These are phyloP conservation scores for Cladosporium sp. DNA, from an alignment of 2,329 filamentous ascomycete genomes.

Conservation along the genomic window DNA sequence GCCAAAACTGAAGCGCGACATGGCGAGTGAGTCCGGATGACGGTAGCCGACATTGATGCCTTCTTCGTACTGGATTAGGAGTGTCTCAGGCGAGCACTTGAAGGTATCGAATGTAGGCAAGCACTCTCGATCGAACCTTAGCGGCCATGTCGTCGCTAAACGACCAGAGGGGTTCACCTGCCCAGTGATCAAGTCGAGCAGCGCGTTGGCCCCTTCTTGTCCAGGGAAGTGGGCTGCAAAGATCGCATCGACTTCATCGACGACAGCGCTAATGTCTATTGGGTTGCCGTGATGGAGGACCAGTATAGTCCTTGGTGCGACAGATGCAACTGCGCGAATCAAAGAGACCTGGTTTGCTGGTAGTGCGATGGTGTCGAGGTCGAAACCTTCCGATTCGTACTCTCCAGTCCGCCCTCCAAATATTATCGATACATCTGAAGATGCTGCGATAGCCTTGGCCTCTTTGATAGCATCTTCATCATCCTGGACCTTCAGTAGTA, in stretches of 20 bases:
- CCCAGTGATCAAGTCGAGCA: constrained; percentile 73
- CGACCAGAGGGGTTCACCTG: constrained; percentile 63
- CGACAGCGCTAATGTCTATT: constrained; percentile 65
- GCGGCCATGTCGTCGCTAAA: constrained; percentile 50
- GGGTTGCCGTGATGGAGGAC: constrained; percentile 76
- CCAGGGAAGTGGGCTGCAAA: constrained; percentile 49
- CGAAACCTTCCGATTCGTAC: constrained; percentile 70
- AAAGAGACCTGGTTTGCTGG: constrained; percentile 60
- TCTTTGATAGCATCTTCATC: constrained; percentile 60
- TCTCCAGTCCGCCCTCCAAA: constrained; percentile 73
- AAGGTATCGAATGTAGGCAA: constrained; percentile 42
- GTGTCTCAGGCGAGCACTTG: constrained; percentile 54
- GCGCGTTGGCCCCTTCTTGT: constrained; percentile 50
- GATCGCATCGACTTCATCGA: constrained; percentile 57
- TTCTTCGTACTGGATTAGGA: constrained; percentile 54
- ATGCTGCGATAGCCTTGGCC: constrained; percentile 63
- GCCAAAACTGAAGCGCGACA: constrained; percentile 64
- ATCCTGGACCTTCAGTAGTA: constrained; percentile 50
- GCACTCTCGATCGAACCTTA: background rate
- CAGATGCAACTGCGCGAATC: constrained; percentile 60
- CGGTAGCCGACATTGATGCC: constrained; percentile 69
- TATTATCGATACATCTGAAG: constrained; percentile 71
- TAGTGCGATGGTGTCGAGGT: constrained; percentile 57
- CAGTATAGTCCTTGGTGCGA: constrained; percentile 66
- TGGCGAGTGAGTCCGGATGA: constrained; percentile 25